Conservation (phyloP, 768 basidiomycete genomes). For the Hygrophorus russula region DNA sequence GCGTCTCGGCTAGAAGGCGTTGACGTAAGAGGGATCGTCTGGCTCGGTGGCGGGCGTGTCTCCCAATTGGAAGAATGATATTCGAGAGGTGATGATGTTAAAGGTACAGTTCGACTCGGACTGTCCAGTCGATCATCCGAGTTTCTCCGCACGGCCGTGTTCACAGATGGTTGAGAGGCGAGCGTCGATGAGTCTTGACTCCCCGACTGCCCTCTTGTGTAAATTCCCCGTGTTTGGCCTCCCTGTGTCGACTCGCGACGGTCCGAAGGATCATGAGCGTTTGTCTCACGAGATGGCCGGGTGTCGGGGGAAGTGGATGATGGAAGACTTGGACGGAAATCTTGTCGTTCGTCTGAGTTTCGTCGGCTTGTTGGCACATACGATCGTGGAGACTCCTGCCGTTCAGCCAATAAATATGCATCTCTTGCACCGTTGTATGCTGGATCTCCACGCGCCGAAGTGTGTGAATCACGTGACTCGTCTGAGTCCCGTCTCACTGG, state of each 20-base stretch:
- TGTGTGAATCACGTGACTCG: neutral
- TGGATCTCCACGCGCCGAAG: neutral
- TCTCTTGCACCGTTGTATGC: neutral
- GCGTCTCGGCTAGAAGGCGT: no score
- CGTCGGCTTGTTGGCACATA: neutral
- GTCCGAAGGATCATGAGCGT: neutral
- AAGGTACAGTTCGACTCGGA: no score
- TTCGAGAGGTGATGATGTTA: no score
- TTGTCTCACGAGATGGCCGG: neutral
- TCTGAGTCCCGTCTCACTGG: neutral
- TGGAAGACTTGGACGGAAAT: neutral
- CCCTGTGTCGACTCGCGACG: no score
- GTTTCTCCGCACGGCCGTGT: slow-evolving; percentile 9
- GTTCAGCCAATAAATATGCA: neutral
- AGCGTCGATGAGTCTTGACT: neutral
- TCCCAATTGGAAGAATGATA: no score
- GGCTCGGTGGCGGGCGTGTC: no score
- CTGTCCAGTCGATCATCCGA: slow-evolving; percentile 4
- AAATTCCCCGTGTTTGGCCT: no score
- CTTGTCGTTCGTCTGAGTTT: neutral
- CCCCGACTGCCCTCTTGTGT: no score
- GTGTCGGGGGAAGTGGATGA: neutral
- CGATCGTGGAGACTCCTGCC: neutral
- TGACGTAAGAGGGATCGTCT: no score
- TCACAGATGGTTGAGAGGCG: slow-evolving; percentile 25